A percentile compares a stretch with the other conserved stretches of the same genome.
Conservation (phyloP, 1,284 basidiomycete species). For the Gymnopus androsaceus region DNA sequence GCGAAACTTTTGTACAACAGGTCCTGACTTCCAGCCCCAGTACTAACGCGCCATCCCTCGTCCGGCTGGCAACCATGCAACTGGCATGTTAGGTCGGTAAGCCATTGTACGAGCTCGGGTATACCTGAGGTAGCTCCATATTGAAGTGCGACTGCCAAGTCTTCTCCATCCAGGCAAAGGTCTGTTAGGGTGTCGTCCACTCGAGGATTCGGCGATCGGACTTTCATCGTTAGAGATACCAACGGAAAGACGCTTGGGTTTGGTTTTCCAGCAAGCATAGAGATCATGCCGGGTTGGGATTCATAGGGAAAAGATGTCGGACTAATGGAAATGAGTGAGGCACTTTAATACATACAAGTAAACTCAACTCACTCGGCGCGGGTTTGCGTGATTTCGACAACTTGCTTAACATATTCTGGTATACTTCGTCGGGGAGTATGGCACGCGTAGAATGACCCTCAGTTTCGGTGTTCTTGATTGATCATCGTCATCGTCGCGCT, state of each 20-base stretch:
- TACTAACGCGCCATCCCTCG: conserved; percentile 54
- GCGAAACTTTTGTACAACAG: conserved; percentile 59
- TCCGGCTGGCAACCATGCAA: conserved; percentile 46
- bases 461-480: too few relatives aligned
- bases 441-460: background rate
- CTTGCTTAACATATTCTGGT: conserved; percentile 37
- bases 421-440: conserved; percentile 36
- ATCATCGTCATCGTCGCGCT: too few relatives aligned
- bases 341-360: background rate
- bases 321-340: conserved; percentile 11
- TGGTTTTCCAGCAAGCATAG: conserved; percentile 65
- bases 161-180: conserved; percentile 42
- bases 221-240: conserved; percentile 41
- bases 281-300: conserved; percentile 59
- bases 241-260: conserved; percentile 75
- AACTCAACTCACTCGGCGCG: conserved; percentile 35
- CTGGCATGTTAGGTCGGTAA: conserved; percentile 49
- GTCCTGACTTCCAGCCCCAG: conserved; percentile 72
- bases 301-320: conserved; percentile 56
- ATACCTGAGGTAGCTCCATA: conserved; percentile 63
- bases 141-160: conserved; percentile 54
- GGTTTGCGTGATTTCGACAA: conserved; percentile 40
- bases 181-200: conserved; percentile 27
- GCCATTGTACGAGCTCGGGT: conserved; percentile 48
- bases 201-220: conserved; percentile 28